Conservation (phyloP, 2,329 filamentous ascomycete genomes). For the Gnomoniopsis sp. region DNA sequence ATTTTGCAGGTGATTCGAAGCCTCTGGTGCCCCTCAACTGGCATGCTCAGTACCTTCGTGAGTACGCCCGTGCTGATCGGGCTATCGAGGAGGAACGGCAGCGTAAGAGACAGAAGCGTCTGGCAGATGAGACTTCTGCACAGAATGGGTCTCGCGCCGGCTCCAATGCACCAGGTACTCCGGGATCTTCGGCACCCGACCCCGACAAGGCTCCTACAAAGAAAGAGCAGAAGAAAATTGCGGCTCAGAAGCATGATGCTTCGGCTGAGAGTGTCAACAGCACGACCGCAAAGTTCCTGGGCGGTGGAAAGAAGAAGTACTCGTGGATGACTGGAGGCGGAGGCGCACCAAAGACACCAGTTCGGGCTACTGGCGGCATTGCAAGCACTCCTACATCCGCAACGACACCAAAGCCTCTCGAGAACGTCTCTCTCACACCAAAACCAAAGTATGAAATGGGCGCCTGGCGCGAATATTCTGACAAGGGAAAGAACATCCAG, state of each 20-base stretch:
- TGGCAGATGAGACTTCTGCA: constrained; percentile 49
- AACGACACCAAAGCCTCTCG: constrained; percentile 25
- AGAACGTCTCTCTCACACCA: constrained; percentile 45
- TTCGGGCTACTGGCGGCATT: constrained; percentile 28
- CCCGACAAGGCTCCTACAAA: constrained; percentile 72
- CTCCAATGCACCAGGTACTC: constrained; percentile 57
- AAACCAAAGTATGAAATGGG: constrained; percentile 64
- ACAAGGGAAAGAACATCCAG: constrained; percentile 76
- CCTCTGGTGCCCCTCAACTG: constrained; percentile 49
- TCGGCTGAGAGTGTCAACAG: constrained; percentile 79
- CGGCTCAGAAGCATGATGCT: constrained; percentile 73
- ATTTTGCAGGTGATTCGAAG: no score
- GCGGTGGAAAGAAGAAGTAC: constrained; percentile 62
- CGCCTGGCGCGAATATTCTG: constrained; percentile 74
- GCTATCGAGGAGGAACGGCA: constrained; percentile 70
- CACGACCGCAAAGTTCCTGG: constrained; percentile 68
- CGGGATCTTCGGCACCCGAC: constrained; percentile 61
- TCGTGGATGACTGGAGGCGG: constrained; percentile 68
- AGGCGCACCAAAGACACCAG: constrained; percentile 40
- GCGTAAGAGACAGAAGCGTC: constrained; percentile 62
- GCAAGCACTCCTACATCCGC: constrained; percentile 6
- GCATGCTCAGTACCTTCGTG: constrained; percentile 52
- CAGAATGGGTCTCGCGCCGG: constrained; percentile 49
- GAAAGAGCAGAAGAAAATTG: constrained; percentile 77
- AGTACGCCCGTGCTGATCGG: constrained; percentile 62